Evolutionary conservation across 345 rosid genomes (phyloP), one percentile per base, ranked within the genome.

Genomic region (Cardamine occulta): DNA sequence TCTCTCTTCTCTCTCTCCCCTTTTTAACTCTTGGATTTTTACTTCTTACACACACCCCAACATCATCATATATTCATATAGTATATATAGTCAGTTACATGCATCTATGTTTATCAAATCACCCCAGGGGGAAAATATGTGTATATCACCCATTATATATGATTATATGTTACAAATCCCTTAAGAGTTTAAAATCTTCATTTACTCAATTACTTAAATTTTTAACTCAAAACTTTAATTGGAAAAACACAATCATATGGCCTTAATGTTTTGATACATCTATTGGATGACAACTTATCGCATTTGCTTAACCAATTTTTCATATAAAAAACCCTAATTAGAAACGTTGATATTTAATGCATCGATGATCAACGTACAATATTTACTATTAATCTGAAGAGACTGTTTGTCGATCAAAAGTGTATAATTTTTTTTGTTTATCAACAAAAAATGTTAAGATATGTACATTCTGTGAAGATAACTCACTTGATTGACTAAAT

Each of bases 11-110:
- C 68, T 61, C 70, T 37, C 61, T 52, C 52, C 61, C 7, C 45
- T 78, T 72, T 76, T 66, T 72, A 66, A 39, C 81, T 66, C 81
- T 72, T 73, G 64, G 65, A n/a, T 78, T 76, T 70, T 70, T 70
- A 77, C 72, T 63, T 70, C 76, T 70, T 64, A 77, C 80, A 70
- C 76, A 70, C 76, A 64, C 72, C 21, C 80, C 80, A 77, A 77
- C 66, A 76, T 70, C 75, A 77, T 65, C 61, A 18, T 8, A 31
- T 11, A 28, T 14, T 0, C 13, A 19, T 40, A 42, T 10, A 19
- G 2, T 21, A 0, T 19, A 0, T 37, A 58, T 48, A n/a, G 40
- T 56, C 40, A 37, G 9, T 18, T 66, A 49, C 68, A 75, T 68
- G 62, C 74, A 34, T 68, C 64, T 62, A 26, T 29, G 13, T 63